Conservation (phyloP, 805 yeast genomes). For the Zygosaccharomyces lentus region DNA sequence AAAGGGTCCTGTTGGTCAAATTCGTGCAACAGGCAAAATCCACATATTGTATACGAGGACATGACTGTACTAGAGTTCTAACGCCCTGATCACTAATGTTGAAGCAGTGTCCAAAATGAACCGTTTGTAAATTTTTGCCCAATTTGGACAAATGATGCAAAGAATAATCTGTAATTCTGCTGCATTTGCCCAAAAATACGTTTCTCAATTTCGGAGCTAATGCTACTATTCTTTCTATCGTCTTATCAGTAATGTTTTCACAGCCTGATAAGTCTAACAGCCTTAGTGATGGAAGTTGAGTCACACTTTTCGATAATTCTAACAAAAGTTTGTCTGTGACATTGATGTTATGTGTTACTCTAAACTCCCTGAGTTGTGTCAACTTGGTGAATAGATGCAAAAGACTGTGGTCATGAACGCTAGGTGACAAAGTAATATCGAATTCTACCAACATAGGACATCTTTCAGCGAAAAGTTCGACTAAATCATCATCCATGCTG, state of each 20-base stretch:
- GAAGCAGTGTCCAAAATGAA: slow-evolving; percentile 92
- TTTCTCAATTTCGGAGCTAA: slow-evolving; percentile 84
- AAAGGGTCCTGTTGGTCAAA: slow-evolving; percentile 76
- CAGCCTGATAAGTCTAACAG: slow-evolving; percentile 84
- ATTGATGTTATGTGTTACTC: slow-evolving; percentile 67
- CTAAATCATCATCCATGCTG: slow-evolving; percentile 58
- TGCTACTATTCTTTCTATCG: slow-evolving; percentile 65
- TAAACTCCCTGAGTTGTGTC: slow-evolving; percentile 76
- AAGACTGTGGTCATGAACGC: slow-evolving; percentile 62
- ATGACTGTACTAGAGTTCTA: slow-evolving; percentile 61
- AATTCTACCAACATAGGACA: slow-evolving; percentile 85
- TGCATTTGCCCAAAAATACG: slow-evolving; percentile 85
- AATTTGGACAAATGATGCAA: slow-evolving; percentile 64
- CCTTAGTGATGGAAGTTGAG: slow-evolving; percentile 58
- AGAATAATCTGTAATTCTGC: slow-evolving; percentile 77
- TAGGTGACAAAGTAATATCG: slow-evolving; percentile 79
- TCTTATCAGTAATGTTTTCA: slow-evolving; percentile 69
- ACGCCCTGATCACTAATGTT: slow-evolving; percentile 89
- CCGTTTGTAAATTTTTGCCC: slow-evolving; percentile 77
- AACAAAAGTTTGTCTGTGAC: slow-evolving; percentile 63
- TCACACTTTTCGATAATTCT: slow-evolving; percentile 28
- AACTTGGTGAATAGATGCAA: slow-evolving; percentile 53
- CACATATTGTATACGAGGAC: slow-evolving; percentile 84
- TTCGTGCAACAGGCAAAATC: slow-evolving; percentile 94
- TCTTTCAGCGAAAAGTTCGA: slow-evolving; percentile 55